These are phyloP conservation scores for Exobasidium cylindrosporum DNA, from an alignment of 1,284 basidiomycete species.

Conservation along the genomic window DNA sequence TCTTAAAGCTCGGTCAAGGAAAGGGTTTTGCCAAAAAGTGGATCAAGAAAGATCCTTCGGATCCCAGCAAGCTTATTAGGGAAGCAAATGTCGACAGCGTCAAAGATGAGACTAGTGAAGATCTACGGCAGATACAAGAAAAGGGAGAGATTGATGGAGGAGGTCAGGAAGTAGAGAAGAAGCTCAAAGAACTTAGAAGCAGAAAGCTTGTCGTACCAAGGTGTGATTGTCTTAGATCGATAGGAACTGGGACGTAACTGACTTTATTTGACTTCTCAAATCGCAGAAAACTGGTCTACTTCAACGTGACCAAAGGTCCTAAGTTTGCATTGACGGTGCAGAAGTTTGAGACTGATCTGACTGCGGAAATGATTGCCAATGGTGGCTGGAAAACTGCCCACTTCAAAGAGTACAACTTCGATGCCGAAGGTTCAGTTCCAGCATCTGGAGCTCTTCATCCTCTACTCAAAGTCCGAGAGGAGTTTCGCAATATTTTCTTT, in stretches of 20 bases:
- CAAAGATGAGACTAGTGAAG: slow-evolving; percentile 59
- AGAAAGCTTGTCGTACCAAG: slow-evolving; percentile 68
- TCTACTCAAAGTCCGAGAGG: slow-evolving; percentile 93
- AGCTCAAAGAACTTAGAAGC: slow-evolving; percentile 67
- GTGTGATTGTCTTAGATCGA: slow-evolving; percentile 12
- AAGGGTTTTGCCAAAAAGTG: slow-evolving; percentile 96
- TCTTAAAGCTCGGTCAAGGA: slow-evolving; percentile 69
- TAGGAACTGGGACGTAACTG: slow-evolving; percentile 49
- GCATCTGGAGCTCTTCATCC: slow-evolving; percentile 90
- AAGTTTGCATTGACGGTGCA: slow-evolving; percentile 88
- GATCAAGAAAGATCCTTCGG: slow-evolving; percentile 81
- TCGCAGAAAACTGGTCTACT: slow-evolving; percentile 90
- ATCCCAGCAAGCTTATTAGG: not conserved
- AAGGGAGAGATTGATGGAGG: slow-evolving; percentile 64
- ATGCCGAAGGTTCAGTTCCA: slow-evolving; percentile 86
- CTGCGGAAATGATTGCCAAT: slow-evolving; percentile 86
- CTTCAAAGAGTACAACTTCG: slow-evolving; percentile 99
- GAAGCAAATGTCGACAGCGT: slow-evolving; percentile 60
- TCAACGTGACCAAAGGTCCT: slow-evolving; percentile 78
- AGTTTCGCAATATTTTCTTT: slow-evolving; percentile 96
- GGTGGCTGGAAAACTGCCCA: slow-evolving; percentile 48
- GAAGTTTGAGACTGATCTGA: slow-evolving; percentile 96
- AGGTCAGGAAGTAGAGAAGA: slow-evolving; percentile 66
- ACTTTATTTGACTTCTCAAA: slow-evolving; percentile 63
- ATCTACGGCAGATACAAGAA: slow-evolving; percentile 72